Evolutionary conservation across 768 basidiomycete genomes (phyloP), one percentile per base, ranked within the genome.

Genomic region (Suillus hirtellus): DNA sequence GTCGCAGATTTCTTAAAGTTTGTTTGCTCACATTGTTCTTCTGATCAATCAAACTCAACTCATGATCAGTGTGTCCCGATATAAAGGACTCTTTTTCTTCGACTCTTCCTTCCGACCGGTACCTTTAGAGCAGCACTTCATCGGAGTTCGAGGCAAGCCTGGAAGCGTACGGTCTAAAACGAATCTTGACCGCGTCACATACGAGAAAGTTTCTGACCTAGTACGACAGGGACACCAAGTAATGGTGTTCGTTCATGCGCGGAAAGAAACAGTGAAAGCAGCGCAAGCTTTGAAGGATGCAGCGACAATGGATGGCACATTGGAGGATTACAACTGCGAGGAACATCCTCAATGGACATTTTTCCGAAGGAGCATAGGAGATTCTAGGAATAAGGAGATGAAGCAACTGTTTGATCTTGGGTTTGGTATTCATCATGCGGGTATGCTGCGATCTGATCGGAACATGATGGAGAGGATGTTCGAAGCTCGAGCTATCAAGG

Each of bases 231-330:
- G 96, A 3, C 97, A 99, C 77, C 97, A 99, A 75, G 95, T 97
- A 64, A 99, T 99, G 96, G 96, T 99, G 0, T 99, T 99, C 70
- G 97, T 99, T 10, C 97, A 99, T 75, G 94, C 97, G 15, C 85
- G 97, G 37, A 99, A 97, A 78, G 97, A 99, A 72, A 99, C 97
- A 0, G 97, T 99, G 60, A 97, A 96, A 72, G 86, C 92, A 1
- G 96, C 96, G 0, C 79, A 87, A 70, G 85, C 83, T 11, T 81
- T 99, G 31, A 86, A 87, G 63, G 97, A 99, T 65, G 81, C 89
- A 62, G 88, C 93, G 4, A 66, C 84, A 4, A 72, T 80, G 17
- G 93, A 97, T 64, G 92, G 90, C 2, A 82, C 81, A 54, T 70
- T 83, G 15, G 92, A 92, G 38, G 84, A 92, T 47, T 97, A 96